These are phyloP conservation scores for Podaxis sp. DNA, from an alignment of 768 basidiomycete genomes.

Conservation along the genomic window DNA sequence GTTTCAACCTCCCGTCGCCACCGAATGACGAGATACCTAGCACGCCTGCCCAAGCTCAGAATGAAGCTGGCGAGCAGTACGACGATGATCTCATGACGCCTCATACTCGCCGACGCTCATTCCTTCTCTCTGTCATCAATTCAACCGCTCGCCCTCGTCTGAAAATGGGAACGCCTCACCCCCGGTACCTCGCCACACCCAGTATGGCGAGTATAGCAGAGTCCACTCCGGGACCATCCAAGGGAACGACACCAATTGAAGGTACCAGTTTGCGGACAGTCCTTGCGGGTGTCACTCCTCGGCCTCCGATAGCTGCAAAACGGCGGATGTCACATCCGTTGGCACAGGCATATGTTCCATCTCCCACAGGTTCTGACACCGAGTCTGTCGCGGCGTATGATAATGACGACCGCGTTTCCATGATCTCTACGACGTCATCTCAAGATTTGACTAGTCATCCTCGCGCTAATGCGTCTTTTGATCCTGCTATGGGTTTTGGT, in stretches of 20 bases:
- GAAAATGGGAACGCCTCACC: constrained; percentile 63
- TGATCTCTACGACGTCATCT: constrained; percentile 82
- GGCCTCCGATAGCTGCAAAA: constrained; percentile 43
- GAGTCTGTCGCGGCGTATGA: constrained; percentile 40
- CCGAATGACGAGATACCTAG: constrained; percentile 39
- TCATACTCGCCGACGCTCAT: constrained; percentile 71
- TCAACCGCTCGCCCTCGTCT: constrained; percentile 77
- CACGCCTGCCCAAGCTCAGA: constrained; percentile 33
- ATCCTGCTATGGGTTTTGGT: constrained; percentile 76
- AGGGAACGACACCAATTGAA: constrained; percentile 18
- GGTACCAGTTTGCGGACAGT: constrained; percentile 43
- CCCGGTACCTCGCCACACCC: constrained; percentile 35
- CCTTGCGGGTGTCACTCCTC: constrained; percentile 67
- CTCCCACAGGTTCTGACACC: constrained; percentile 37
- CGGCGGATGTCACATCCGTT: constrained; percentile 65
- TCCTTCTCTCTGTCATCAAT: constrained; percentile 82
- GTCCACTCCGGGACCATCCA: constrained; percentile 33
- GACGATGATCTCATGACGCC: constrained; percentile 63
- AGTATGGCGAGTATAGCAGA: constrained; percentile 27
- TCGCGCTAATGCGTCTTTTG: constrained; percentile 86
- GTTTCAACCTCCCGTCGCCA: constrained; percentile 54
- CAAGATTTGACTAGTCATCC: constrained; percentile 83
- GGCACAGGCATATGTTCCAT: constrained; percentile 45
- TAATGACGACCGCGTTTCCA: constrained; percentile 60
- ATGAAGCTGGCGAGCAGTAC: constrained; percentile 20